Evolutionary conservation across 176 grass and related monocot species (phyloP), one percentile per base, ranked within the genome.

Genomic region (Oryza coarctata): DNA sequence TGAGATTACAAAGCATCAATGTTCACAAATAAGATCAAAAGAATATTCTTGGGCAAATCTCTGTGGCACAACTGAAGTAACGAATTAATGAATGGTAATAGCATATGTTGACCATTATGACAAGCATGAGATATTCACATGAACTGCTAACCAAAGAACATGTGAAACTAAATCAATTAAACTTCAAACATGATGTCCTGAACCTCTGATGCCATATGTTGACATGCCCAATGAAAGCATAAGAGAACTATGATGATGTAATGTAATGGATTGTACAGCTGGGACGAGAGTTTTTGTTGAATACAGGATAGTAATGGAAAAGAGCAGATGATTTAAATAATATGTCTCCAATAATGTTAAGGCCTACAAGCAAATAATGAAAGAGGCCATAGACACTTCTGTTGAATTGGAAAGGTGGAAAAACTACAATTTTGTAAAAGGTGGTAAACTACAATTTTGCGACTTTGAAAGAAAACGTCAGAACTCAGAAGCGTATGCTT

Each of bases 1-100:
- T 87, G 27, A 83, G 77, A 72, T 77, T 31, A 36, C 32, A 64
- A 75, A 65, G 49, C 58, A 36, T 57, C 31, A 1, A 80, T 57
- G 63, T n/a, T 50, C 13, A 45, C n/a, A 62, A 12, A 30, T 39
- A 76, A 70, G 0, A 43, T 38, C 3, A 10, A 8, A 74, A 25
- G 38, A 20, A 63, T 55, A 77, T 77, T 30, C 7, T 28, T 44
- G 63, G 47, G 12, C 29, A 39, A 40, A 76, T n/a, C 20, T 30
- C 6, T 43, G 29, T 81, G n/a, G 10, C 7, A 35, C 31, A 7
- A 65, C 4, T 33, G 13, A 41, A 28, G 57, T 74, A 78, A 52
- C 44, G 61, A 74, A 23, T 3, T 26, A 65, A 63, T 2, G 75
- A 65, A 71, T 43, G 18, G 40, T 25, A 57, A 22, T 30, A 45